phyloP scores from a whole-genome alignment of 257 asterid genomes.

The Catharanthus roseus region DNA sequence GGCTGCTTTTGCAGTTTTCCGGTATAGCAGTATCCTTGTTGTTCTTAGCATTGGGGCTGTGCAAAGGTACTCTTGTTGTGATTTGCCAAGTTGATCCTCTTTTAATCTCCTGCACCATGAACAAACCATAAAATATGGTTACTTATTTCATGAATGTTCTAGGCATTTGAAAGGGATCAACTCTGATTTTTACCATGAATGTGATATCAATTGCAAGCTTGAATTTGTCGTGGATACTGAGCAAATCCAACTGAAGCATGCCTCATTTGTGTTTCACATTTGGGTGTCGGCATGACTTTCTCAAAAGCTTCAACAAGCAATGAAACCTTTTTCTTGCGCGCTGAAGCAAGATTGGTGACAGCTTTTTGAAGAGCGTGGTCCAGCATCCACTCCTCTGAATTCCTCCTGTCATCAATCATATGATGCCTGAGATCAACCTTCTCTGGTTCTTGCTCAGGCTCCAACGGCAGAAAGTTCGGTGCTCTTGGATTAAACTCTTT shows the following conservation, averaged over 20 bases:
- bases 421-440: constrained; percentile 81
- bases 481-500: constrained; percentile 60
- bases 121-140: background rate
- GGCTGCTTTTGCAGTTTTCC: background rate
- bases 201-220: constrained; percentile 59
- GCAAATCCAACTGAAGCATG: constrained; percentile 27
- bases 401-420: constrained; percentile 57
- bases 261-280: constrained; percentile 32
- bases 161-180: background rate
- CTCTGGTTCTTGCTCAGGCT: constrained; percentile 59
- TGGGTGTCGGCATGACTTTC: constrained; percentile 53
- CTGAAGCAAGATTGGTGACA: constrained; percentile 66
- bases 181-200: constrained; percentile 24
- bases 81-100: background rate
- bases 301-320: constrained; percentile 87
- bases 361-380: constrained; percentile 77
- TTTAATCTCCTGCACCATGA: background rate
- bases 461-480: constrained; percentile 64
- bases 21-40: background rate
- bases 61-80: background rate
- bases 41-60: background rate
- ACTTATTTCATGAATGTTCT: background rate
- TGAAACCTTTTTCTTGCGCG: constrained; percentile 71
- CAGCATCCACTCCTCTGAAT: constrained; percentile 86
- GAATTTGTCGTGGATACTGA: constrained; percentile 37